Conservation (phyloP, 2,329 filamentous ascomycete species). For the Nemania serpens region DNA sequence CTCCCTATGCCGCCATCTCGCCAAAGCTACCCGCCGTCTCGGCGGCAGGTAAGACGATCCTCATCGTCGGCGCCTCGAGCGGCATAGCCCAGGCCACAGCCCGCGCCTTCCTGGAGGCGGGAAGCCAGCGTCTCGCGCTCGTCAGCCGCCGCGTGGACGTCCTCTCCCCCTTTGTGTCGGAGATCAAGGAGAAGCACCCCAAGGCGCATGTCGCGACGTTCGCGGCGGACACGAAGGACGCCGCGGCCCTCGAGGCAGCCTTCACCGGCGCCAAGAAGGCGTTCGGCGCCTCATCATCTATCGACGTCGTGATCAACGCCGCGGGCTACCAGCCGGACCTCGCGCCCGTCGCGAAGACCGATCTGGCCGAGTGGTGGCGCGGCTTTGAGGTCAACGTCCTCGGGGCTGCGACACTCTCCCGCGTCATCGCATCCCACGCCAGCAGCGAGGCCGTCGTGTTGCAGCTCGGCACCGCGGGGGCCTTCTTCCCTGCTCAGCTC, state of each 20-base stretch:
- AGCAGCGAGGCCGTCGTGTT: constrained; percentile 18
- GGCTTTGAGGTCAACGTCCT: constrained; percentile 32
- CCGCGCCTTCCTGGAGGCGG: constrained; percentile 27
- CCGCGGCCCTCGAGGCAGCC: constrained; percentile 12
- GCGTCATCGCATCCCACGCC: constrained; percentile 13
- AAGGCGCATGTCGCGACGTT: constrained; percentile 10
- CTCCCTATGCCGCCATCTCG: constrained; percentile 29
- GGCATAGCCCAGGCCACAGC: constrained; percentile 29
- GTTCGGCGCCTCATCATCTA: neutral
- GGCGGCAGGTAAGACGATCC: constrained; percentile 21
- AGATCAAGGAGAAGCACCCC: constrained; percentile 10
- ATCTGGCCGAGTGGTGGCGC: constrained; percentile 25
- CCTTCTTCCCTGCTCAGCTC: constrained; percentile 40
- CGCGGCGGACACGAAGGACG: constrained; percentile 17
- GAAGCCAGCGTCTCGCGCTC: constrained; percentile 21
- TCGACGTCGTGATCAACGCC: constrained; percentile 28
- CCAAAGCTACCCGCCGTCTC: constrained; percentile 24
- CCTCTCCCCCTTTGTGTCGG: constrained; percentile 14
- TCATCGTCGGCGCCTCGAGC: constrained; percentile 28
- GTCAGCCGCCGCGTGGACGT: constrained; percentile 14
- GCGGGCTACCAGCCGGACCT: constrained; percentile 16
- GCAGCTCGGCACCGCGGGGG: constrained; percentile 28
- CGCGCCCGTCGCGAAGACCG: constrained; percentile 12
- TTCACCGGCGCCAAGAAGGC: constrained; percentile 7
- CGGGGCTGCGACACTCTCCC: constrained; percentile 27